Conservation (phyloP, 495 filamentous ascomycete species). For the Penicillium paxilli region DNA sequence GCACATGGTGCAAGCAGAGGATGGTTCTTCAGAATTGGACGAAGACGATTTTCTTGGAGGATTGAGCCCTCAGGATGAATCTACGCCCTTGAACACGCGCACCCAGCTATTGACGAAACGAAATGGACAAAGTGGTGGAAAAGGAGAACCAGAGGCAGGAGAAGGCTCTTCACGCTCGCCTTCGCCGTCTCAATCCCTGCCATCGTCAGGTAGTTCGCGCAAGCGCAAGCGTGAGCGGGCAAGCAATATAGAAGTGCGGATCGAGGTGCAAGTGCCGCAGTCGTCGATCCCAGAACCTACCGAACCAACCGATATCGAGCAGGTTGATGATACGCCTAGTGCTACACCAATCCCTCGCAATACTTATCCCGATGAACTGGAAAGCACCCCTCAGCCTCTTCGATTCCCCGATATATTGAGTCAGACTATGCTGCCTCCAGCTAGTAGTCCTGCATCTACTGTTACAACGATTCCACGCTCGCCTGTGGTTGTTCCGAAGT, state of each 20-base stretch:
- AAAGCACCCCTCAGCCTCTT: slow-evolving; percentile 10
- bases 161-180: neutral
- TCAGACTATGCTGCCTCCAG: slow-evolving; percentile 53
- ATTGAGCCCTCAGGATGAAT: slow-evolving; percentile 65
- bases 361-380: neutral
- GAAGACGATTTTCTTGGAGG: slow-evolving; percentile 58
- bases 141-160: slow-evolving; percentile 8
- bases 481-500: slow-evolving; percentile 13
- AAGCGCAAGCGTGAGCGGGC: slow-evolving; percentile 37
- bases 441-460: slow-evolving; percentile 43
- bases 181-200: slow-evolving; percentile 17
- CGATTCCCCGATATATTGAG: slow-evolving; percentile 40
- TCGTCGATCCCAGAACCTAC: slow-evolving; percentile 20
- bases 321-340: slow-evolving; percentile 20
- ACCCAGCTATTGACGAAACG: slow-evolving; percentile 29
- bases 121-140: slow-evolving; percentile 6
- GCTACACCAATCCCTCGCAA: slow-evolving; percentile 12
- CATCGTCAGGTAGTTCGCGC: slow-evolving; percentile 31
- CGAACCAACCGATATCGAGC: slow-evolving; percentile 14
- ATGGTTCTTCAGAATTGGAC: slow-evolving; percentile 47
- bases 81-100: slow-evolving; percentile 57
- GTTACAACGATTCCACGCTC: slow-evolving; percentile 1
- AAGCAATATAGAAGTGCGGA: slow-evolving; percentile 10
- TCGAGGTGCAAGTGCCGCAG: slow-evolving; percentile 21
- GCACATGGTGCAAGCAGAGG: slow-evolving; percentile 57